These are phyloP conservation scores for Cyberlindnera xylosilytica DNA, from an alignment of 805 yeast genomes.

Conservation along the genomic window DNA sequence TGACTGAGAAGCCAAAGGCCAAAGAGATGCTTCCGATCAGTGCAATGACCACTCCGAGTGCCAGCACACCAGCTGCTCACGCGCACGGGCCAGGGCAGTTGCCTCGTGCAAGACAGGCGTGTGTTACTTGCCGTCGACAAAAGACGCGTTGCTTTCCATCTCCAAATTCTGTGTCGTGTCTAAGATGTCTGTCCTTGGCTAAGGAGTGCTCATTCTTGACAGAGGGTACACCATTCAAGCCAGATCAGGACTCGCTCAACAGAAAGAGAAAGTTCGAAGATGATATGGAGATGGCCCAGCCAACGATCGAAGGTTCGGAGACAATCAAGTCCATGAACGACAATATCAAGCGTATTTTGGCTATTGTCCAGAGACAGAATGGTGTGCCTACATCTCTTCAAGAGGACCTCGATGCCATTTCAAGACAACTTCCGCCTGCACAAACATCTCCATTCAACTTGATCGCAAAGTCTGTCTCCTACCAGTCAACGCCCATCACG, in stretches of 20 bases:
- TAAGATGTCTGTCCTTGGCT: conserved; percentile 54
- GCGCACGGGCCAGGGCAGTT: conserved; percentile 5
- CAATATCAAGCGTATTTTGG: conserved; percentile 17
- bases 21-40: not conserved
- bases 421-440: conserved; percentile 28
- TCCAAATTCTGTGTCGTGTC: conserved; percentile 42
- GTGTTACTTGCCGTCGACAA: conserved; percentile 51
- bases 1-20: not conserved
- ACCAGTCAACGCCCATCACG: conserved; percentile 17
- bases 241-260: conserved; percentile 10
- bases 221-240: conserved; percentile 17
- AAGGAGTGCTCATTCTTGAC: conserved; percentile 37
- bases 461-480: conserved; percentile 22
- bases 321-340: conserved; percentile 7
- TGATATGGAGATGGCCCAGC: conserved; percentile 13
- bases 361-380: conserved; percentile 15
- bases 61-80: not conserved
- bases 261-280: conserved; percentile 14
- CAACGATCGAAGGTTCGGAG: conserved; percentile 13
- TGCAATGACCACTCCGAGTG: not conserved
- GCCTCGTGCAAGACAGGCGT: conserved; percentile 47
- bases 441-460: conserved; percentile 24
- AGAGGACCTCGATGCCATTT: conserved; percentile 10
- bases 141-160: conserved; percentile 63
- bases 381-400: conserved; percentile 4